These are phyloP conservation scores for Aureobasidium sp. DNA, from an alignment of 2,329 filamentous ascomycete genomes.

Conservation along the genomic window DNA sequence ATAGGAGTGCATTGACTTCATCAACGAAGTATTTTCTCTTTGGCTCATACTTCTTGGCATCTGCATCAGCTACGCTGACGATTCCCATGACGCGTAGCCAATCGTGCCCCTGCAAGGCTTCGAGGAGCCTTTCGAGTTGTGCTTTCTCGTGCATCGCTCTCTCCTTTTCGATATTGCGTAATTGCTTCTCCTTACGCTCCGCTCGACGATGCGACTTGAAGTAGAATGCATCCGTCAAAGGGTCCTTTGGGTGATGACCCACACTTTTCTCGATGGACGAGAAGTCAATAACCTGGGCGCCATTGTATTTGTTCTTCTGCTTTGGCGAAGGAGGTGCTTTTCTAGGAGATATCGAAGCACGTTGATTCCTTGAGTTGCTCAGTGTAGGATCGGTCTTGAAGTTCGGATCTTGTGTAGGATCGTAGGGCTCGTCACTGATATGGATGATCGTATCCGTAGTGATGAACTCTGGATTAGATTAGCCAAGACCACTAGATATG, in stretches of 20 bases:
- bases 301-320: conserved; percentile 25
- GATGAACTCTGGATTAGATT: conserved; percentile 55
- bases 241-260: conserved; percentile 40
- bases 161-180: conserved; percentile 61
- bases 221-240: conserved; percentile 50
- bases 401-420: background rate
- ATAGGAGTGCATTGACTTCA: conserved; percentile 72
- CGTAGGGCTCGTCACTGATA: conserved; percentile 53
- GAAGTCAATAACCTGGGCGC: conserved; percentile 36
- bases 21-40: conserved; percentile 78
- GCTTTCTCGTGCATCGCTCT: conserved; percentile 60
- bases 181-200: conserved; percentile 60
- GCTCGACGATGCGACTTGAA: conserved; percentile 53
- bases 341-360: conserved; percentile 15
- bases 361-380: background rate
- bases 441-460: conserved; percentile 66
- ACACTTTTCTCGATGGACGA: conserved; percentile 30
- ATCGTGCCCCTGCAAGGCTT: conserved; percentile 81
- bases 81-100: conserved; percentile 92
- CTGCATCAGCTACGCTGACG: conserved; percentile 72
- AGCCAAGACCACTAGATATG: conserved; percentile 10
- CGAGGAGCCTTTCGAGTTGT: conserved; percentile 61
- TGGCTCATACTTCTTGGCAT: conserved; percentile 78
- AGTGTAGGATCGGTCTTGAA: background rate
- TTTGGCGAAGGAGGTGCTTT: conserved; percentile 20